Evolutionary conservation across 1,139 yeast genomes (phyloP), one percentile per base, ranked within the genome.

Genomic region (Geotrichum histeridarum): DNA sequence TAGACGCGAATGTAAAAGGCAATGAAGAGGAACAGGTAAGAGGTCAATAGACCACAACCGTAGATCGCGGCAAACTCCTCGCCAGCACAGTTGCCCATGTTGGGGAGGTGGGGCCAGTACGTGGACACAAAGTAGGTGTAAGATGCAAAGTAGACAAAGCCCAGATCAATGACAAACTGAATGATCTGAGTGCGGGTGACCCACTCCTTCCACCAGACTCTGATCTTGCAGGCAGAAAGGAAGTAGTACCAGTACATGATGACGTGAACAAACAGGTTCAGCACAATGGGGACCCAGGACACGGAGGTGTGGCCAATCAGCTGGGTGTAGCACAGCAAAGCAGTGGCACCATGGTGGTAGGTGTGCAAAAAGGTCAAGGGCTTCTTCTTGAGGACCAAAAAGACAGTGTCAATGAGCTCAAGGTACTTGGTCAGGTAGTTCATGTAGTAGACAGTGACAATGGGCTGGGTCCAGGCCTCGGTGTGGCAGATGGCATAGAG

Each of bases 121-220:
- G 67, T 69, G 57, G 63, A 59, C 49, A 72, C 67, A 57, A 71
- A 70, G 63, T 77, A 75, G 51, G 75, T 71, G 77, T 88, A 91
- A 54, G 96, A 84, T 55, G 96, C 96, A 70, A 87, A 88, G 77
- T 90, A 91, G 62, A 91, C 95, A 69, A 90, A 90, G 47, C 80
- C 82, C 69, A 93, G 80, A 72, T 93, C 99, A 67, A 93, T 79
- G 66, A 93, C 77, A 67, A 93, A 93, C 76, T 93, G 99, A 66
- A 87, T 80, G 73, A 93, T 93, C 77, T 93, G 99, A 79, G 88
- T 84, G 63, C 96, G 81, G 52, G 99, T 93, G 64, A 93, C 97
- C 97, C 97, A 93, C 75, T 91, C 96, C 75, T 93, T 93, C 99
- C 99, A 93, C 98, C 98, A 91, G 57, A 93, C 97, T 65, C 93